Conservation (phyloP, 495 filamentous ascomycete genomes). For the Letharia lupina region DNA sequence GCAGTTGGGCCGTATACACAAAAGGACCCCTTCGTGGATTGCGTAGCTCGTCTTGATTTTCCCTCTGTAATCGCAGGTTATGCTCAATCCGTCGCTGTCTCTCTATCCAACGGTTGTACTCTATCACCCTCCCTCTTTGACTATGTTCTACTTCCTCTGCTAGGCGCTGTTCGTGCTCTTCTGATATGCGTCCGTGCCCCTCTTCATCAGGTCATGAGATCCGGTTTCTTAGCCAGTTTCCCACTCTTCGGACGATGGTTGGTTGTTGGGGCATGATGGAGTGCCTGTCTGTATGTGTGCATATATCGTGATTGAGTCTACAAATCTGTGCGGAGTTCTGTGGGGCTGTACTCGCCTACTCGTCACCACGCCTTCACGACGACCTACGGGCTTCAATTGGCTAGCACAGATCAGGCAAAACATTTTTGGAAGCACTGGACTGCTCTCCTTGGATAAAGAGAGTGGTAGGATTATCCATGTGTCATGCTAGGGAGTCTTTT, state of each 20-base stretch:
- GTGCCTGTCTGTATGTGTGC: background rate
- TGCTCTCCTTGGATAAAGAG: background rate
- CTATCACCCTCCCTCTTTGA: background rate
- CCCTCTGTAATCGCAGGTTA: background rate
- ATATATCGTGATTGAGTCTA: background rate
- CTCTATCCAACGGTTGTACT: background rate
- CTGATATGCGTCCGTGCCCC: background rate
- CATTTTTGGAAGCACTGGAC: background rate
- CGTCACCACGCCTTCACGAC: background rate
- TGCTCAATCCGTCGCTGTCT: background rate
- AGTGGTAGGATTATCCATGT: too few relatives aligned
- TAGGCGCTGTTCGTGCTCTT: background rate
- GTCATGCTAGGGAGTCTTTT: background rate
- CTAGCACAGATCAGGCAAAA: background rate
- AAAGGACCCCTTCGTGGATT: background rate
- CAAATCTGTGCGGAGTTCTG: background rate
- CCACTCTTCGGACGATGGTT: background rate
- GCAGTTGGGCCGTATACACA: background rate
- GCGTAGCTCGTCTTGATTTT: background rate
- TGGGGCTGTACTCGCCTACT: background rate
- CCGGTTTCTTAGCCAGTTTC: background rate
- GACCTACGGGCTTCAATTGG: background rate
- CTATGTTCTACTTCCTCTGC: background rate
- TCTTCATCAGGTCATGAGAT: background rate
- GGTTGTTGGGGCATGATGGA: background rate